Evolutionary conservation across 2,329 filamentous ascomycete genomes (phyloP).

Genomic region (Xylariaceae sp.): DNA sequence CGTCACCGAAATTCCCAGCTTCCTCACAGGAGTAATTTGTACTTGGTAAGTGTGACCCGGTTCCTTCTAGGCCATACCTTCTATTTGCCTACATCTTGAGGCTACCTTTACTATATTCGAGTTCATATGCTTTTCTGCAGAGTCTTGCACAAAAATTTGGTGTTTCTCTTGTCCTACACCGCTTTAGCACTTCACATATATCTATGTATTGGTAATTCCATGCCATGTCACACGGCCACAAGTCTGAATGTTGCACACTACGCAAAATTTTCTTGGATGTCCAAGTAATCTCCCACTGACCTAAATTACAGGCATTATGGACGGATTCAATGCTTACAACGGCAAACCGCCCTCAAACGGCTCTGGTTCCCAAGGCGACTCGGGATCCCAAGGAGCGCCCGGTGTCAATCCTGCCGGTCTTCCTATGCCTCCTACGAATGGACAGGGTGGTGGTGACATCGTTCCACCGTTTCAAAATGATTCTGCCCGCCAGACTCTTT

Average conservation of each 20-base stretch:
- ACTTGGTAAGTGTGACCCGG: not conserved
- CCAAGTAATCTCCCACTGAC: slow-evolving; percentile 14
- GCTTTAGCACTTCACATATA: too few relatives aligned
- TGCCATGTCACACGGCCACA: too few relatives aligned
- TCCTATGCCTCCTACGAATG: slow-evolving; percentile 43
- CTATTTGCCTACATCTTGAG: not conserved
- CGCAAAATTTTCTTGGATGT: too few relatives aligned
- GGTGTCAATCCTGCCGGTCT: slow-evolving; percentile 38
- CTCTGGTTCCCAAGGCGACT: slow-evolving; percentile 47
- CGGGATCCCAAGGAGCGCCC: slow-evolving; percentile 43
- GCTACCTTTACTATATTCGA: not conserved
- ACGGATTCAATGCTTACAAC: slow-evolving; percentile 45
- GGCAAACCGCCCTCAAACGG: slow-evolving; percentile 47
- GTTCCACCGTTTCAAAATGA: slow-evolving; percentile 47
- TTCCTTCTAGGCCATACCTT: not conserved
- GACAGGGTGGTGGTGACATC: slow-evolving; percentile 45
- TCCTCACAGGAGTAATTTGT: not conserved
- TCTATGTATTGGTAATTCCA: too few relatives aligned
- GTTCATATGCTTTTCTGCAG: not conserved
- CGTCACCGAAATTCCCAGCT: not conserved
- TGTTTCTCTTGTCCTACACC: too few relatives aligned
- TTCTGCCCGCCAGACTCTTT: slow-evolving; percentile 62
- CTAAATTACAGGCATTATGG: slow-evolving; percentile 38
- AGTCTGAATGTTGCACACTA: too few relatives aligned
- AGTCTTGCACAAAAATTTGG: not conserved